These are phyloP conservation scores for Penicillium paradoxum DNA, from an alignment of 495 filamentous ascomycete species.

Conservation along the genomic window DNA sequence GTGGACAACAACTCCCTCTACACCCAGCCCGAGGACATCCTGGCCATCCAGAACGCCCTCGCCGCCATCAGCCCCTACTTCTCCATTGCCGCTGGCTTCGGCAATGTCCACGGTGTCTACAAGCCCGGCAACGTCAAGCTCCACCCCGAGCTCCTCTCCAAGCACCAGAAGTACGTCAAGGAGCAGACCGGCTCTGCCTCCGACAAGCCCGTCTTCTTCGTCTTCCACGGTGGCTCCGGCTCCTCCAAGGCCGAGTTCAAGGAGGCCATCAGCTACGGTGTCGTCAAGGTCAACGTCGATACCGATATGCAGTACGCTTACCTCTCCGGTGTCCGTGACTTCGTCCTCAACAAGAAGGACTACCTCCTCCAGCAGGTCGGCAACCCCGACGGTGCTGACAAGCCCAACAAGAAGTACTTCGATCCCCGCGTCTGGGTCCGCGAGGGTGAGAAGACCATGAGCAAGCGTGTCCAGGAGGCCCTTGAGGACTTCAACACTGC, in stretches of 20 bases:
- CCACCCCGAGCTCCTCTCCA: slow-evolving; percentile 85
- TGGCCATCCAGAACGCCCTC: slow-evolving; percentile 78
- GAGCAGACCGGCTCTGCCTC: slow-evolving; percentile 61
- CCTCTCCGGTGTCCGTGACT: slow-evolving; percentile 86
- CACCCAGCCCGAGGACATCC: slow-evolving; percentile 96
- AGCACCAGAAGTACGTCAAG: slow-evolving; percentile 89
- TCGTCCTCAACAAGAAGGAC: slow-evolving; percentile 89
- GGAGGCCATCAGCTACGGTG: slow-evolving; percentile 84
- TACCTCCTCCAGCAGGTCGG: slow-evolving; percentile 81
- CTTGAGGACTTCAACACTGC: slow-evolving; percentile 91
- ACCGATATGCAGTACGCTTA: slow-evolving; percentile 72
- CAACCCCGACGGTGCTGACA: slow-evolving; percentile 91
- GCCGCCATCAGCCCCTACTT: slow-evolving; percentile 84
- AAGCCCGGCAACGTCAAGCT: slow-evolving; percentile 96
- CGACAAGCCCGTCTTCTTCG: slow-evolving; percentile 93
- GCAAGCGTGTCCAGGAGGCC: slow-evolving; percentile 67
- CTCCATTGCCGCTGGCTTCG: slow-evolving; percentile 96
- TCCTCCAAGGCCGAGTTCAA: slow-evolving; percentile 82
- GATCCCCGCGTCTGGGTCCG: slow-evolving; percentile 73
- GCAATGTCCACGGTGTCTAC: slow-evolving; percentile 99
- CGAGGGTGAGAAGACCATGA: slow-evolving; percentile 97
- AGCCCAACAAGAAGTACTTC: slow-evolving; percentile 99
- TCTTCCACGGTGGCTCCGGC: slow-evolving; percentile 97
- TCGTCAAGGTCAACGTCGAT: slow-evolving; percentile 94
- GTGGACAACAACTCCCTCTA: slow-evolving; percentile 96